phyloP scores from a whole-genome alignment of 176 grass and related monocot species.

The Aegilops speltoides region DNA sequence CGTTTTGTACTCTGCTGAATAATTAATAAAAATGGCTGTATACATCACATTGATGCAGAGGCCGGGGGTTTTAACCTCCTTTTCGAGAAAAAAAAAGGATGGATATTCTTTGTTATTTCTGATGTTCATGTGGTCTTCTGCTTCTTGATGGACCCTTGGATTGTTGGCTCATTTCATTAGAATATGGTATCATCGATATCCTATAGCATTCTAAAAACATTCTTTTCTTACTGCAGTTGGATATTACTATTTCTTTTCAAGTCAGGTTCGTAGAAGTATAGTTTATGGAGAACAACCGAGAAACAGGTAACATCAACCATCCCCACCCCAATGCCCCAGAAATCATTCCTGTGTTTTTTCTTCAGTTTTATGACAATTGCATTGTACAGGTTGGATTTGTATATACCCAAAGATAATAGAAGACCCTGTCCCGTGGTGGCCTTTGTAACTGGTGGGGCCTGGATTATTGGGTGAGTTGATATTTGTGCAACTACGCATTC shows the following conservation, averaged over 20 bases:
- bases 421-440: slow-evolving; percentile 81
- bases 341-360: background rate
- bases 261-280: slow-evolving; percentile 85
- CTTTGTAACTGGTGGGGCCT: slow-evolving; percentile 96
- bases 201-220: slow-evolving; percentile 15
- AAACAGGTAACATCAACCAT: slow-evolving; percentile 61
- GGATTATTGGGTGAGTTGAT: slow-evolving; percentile 90
- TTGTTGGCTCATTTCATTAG: background rate
- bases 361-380: slow-evolving; percentile 13
- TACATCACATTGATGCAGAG: too few species aligned
- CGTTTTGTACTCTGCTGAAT: too few species aligned
- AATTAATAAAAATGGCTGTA: too few species aligned
- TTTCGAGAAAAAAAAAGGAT: too few species aligned
- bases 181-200: background rate
- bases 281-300: slow-evolving; percentile 92
- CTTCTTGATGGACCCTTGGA: slow-evolving; percentile 2
- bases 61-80: too few species aligned
- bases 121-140: background rate
- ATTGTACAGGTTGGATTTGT: slow-evolving; percentile 84
- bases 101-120: slow-evolving; percentile 16
- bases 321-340: background rate
- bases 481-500: background rate
- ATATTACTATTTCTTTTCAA: slow-evolving; percentile 99
- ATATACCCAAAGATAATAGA: slow-evolving; percentile 62
- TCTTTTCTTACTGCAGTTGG: slow-evolving; percentile 58